phyloP scores from a whole-genome alignment of 257 asterid species.

The Solanum boliviense region DNA sequence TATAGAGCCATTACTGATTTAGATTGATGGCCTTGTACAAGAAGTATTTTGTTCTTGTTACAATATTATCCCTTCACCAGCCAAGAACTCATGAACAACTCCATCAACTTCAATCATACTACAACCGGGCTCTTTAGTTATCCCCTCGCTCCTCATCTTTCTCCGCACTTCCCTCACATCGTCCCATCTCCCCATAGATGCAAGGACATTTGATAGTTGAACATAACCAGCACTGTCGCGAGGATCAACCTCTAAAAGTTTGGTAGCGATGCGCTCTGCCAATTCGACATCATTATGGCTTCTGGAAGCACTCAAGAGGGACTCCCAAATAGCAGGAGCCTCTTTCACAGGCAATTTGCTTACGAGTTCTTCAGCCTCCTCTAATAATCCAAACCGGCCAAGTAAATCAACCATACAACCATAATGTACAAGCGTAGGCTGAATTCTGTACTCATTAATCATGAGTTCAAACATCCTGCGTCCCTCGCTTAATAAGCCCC shows the following conservation, averaged over 20 bases:
- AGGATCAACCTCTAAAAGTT: conserved; percentile 22
- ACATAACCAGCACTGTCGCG: conserved; percentile 20
- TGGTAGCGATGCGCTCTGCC: conserved; percentile 18
- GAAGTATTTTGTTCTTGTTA: background rate
- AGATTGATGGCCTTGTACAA: background rate
- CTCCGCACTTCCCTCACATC: conserved; percentile 11
- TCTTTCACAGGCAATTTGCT: conserved; percentile 14
- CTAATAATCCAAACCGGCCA: conserved; percentile 23
- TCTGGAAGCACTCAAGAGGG: conserved; percentile 28
- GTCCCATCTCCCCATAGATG: conserved; percentile 21
- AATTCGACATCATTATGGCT: conserved; percentile 17
- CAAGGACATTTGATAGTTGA: conserved; percentile 25
- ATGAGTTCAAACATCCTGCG: conserved; percentile 14
- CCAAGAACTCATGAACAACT: conserved; percentile 24
- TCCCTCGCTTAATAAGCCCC: conserved; percentile 23
- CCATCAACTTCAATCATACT: conserved; percentile 33
- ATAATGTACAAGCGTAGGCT: conserved; percentile 23
- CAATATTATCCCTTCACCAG: conserved; percentile 23
- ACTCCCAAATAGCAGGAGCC: conserved; percentile 16
- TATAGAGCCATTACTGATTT: background rate
- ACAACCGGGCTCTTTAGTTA: conserved; percentile 23
- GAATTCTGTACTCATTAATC: conserved; percentile 17
- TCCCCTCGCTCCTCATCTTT: conserved; percentile 15
- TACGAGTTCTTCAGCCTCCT: conserved; percentile 25
- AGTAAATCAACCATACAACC: conserved; percentile 35